These are phyloP conservation scores for Sporothrix luriei DNA, from an alignment of 2,329 filamentous ascomycete genomes.

Conservation along the genomic window DNA sequence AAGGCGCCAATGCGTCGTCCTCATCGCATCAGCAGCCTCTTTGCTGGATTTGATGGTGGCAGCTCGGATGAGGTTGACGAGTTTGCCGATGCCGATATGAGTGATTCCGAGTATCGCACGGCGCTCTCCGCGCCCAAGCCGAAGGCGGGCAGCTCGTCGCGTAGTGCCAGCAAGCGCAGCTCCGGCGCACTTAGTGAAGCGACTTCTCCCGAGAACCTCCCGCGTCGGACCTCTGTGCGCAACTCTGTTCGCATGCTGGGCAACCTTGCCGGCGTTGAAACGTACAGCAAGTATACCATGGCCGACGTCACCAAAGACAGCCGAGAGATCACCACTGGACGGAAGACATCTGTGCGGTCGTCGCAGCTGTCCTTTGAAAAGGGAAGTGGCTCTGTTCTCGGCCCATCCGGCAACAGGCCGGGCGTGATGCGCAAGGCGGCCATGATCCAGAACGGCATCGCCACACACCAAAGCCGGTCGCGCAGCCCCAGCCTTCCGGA, in stretches of 20 bases:
- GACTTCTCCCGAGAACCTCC: constrained; percentile 48
- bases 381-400: constrained; percentile 44
- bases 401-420: constrained; percentile 48
- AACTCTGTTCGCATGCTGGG: constrained; percentile 43
- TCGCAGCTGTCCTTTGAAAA: constrained; percentile 46
- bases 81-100: constrained; percentile 62
- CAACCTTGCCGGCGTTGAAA: constrained; percentile 46
- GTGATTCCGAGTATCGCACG: constrained; percentile 68
- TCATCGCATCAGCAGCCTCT: constrained; percentile 79
- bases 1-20: constrained; percentile 67
- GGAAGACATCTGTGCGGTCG: constrained; percentile 43
- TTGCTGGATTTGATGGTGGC: constrained; percentile 76
- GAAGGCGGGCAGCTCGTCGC: constrained; percentile 43
- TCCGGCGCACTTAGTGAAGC: constrained; percentile 45
- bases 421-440: constrained; percentile 74
- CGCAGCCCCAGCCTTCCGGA: constrained; percentile 68
- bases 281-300: constrained; percentile 51
- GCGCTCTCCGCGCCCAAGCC: constrained; percentile 66
- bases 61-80: constrained; percentile 69
- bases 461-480: constrained; percentile 65
- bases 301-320: constrained; percentile 40
- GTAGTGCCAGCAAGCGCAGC: constrained; percentile 45
- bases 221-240: constrained; percentile 31
- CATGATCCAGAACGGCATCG: constrained; percentile 77
- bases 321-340: constrained; percentile 36